Evolutionary conservation across 768 basidiomycete genomes (phyloP).

Genomic region (Russula olivacea): DNA sequence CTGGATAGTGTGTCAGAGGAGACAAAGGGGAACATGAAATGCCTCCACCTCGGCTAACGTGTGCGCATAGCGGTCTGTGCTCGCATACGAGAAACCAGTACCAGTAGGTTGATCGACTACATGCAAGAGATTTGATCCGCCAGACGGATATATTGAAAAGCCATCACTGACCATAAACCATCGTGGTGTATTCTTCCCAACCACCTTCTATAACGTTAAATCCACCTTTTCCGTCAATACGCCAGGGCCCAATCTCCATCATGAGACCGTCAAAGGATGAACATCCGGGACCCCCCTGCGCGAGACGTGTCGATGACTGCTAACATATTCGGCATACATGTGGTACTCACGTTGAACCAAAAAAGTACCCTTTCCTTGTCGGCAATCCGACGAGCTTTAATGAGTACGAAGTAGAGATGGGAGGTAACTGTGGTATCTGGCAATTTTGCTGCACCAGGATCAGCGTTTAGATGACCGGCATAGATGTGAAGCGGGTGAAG

Average conservation of each 20-base stretch:
- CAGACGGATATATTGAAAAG: not conserved
- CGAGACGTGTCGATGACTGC: not conserved
- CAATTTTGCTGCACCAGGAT: slow-evolving; percentile 51
- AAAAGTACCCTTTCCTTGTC: slow-evolving; percentile 88
- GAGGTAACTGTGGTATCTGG: slow-evolving; percentile 57
- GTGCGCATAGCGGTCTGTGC: slow-evolving; percentile 79
- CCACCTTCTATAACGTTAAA: slow-evolving; percentile 76
- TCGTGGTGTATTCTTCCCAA: slow-evolving; percentile 95
- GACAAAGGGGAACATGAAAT: not conserved
- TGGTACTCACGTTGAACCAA: slow-evolving; percentile 89
- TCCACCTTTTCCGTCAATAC: slow-evolving; percentile 63
- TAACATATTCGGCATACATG: not conserved
- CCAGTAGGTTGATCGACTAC: slow-evolving; percentile 97
- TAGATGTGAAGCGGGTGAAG: slow-evolving; percentile 70
- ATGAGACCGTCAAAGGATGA: slow-evolving; percentile 95
- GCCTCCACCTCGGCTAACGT: slow-evolving; percentile 58
- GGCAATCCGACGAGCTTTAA: slow-evolving; percentile 81
- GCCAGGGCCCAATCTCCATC: slow-evolving; percentile 98
- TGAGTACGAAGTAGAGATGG: slow-evolving; percentile 84
- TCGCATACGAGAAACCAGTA: slow-evolving; percentile 87
- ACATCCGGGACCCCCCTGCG: slow-evolving; percentile 91
- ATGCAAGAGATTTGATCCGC: slow-evolving; percentile 1
- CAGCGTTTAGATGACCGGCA: slow-evolving; percentile 80
- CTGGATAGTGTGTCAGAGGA: slow-evolving; percentile 35
- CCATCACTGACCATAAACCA: slow-evolving; percentile 75